Evolutionary conservation across 2,329 filamentous ascomycete species (phyloP).

Genomic region (Venturiaceae sp.): DNA sequence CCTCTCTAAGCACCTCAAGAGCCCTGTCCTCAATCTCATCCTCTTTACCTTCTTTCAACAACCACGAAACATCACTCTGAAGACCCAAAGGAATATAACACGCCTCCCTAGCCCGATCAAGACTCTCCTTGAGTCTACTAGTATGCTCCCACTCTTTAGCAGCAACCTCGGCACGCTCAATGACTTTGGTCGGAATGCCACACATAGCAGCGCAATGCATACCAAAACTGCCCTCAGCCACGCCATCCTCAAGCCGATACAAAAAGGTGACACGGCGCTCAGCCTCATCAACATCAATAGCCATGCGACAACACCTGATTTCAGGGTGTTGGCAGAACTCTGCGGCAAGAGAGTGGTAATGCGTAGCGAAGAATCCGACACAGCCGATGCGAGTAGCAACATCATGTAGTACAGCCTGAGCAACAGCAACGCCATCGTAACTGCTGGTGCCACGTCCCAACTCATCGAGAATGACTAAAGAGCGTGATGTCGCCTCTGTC

Average conservation of each 20-base stretch:
- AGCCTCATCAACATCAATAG: conserved; percentile 81
- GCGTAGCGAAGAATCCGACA: conserved; percentile 92
- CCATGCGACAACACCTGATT: conserved; percentile 79
- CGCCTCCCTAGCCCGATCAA: conserved; percentile 78
- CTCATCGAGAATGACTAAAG: conserved; percentile 93
- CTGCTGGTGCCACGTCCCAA: conserved; percentile 89
- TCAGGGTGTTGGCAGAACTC: conserved; percentile 89
- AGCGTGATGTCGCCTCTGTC: conserved; percentile 84
- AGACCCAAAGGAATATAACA: conserved; percentile 71
- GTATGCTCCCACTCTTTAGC: conserved; percentile 95
- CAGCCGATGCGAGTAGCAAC: conserved; percentile 89
- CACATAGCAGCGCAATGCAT: conserved; percentile 99
- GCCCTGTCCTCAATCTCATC: conserved; percentile 35
- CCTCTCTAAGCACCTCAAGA: conserved; percentile 46
- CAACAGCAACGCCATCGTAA: conserved; percentile 93
- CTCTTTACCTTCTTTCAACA: conserved; percentile 50
- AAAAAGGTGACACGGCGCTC: conserved; percentile 88
- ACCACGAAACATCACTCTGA: conserved; percentile 75
- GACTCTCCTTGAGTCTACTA: conserved; percentile 74
- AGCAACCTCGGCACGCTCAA: conserved; percentile 78
- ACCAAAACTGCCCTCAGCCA: conserved; percentile 92
- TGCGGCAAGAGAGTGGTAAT: conserved; percentile 87
- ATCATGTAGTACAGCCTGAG: conserved; percentile 94
- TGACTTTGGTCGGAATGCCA: conserved; percentile 73
- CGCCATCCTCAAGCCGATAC: conserved; percentile 86